A percentile compares a stretch with the other conserved stretches of the same genome.
phyloP scores from a whole-genome alignment of 78 protist genomes.

The Dictyostelium brefeldianum region DNA sequence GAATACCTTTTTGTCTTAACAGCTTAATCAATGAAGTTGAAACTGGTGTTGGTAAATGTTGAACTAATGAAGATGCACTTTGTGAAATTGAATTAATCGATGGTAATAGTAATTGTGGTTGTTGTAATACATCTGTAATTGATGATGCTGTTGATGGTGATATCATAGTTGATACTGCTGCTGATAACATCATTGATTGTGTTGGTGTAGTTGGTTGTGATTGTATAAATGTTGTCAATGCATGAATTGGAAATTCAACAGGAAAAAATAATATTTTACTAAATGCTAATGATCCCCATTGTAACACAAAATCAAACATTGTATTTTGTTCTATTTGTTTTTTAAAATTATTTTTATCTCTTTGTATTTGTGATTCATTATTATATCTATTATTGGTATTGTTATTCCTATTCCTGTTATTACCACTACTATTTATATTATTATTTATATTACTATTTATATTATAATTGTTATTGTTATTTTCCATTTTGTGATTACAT shows the following conservation, averaged over 20 bases:
- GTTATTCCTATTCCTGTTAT: constrained; percentile 1
- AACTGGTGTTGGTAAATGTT: neutral
- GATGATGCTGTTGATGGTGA: neutral
- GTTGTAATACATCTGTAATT: neutral
- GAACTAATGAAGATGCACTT: neutral
- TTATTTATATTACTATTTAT: neutral
- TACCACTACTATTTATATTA: constrained; percentile 8
- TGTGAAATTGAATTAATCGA: neutral
- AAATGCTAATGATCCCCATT: constrained; percentile 63
- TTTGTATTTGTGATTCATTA: neutral
- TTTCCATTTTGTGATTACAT: neutral
- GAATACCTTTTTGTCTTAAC: constrained; percentile 49
- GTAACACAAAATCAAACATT: constrained; percentile 62
- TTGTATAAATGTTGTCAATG: constrained; percentile 71
- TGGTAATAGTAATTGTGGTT: neutral
- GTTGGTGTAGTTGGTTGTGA: constrained; percentile 51
- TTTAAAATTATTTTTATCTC: constrained; percentile 1
- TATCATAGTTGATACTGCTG: neutral
- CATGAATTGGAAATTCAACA: constrained; percentile 72
- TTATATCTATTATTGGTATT: neutral
- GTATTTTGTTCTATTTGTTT: neutral
- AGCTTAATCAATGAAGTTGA: neutral
- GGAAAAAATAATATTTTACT: constrained; percentile 66
- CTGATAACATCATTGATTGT: constrained; percentile 24
- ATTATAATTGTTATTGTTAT: neutral